Percentiles rank a stretch among this genome's conserved stretches.
phyloP scores from a whole-genome alignment of 768 basidiomycete genomes.

The Termitomyces bulborhizus region DNA sequence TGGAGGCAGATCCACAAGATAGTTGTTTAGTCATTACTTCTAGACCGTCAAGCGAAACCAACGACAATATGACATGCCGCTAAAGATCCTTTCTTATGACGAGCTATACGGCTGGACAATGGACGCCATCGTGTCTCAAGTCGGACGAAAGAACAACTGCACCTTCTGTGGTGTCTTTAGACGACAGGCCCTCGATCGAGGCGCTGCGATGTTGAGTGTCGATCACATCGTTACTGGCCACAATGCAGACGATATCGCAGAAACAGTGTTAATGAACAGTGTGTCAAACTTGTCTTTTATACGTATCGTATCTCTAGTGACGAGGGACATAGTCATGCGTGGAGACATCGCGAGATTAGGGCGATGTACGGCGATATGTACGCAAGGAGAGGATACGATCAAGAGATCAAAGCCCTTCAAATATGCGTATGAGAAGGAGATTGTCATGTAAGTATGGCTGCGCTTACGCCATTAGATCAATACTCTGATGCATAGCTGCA shows the following conservation, averaged over 20 bases:
- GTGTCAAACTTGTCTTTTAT: constrained; percentile 23
- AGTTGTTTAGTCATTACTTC: background rate
- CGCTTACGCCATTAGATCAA: background rate
- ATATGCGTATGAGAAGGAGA: constrained; percentile 99
- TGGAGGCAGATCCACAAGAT: background rate
- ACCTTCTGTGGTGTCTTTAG: constrained; percentile 99
- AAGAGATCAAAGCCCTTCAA: constrained; percentile 99
- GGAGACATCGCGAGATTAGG: constrained; percentile 94
- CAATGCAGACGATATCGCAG: constrained; percentile 98
- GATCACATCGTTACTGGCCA: constrained; percentile 99
- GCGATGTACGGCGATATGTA: constrained; percentile 91
- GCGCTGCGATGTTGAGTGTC: constrained; percentile 81
- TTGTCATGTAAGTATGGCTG: constrained; percentile 73
- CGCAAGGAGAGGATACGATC: constrained; percentile 94
- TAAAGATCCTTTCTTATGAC: constrained; percentile 94
- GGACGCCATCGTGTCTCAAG: constrained; percentile 92
- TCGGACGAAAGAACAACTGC: constrained; percentile 97
- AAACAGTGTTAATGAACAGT: constrained; percentile 99
- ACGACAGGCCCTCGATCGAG: constrained; percentile 92
- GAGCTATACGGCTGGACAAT: constrained; percentile 99
- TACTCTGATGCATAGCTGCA: constrained; percentile 21
- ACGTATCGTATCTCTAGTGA: background rate
- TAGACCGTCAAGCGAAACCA: constrained; percentile 98
- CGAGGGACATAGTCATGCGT: constrained; percentile 73
- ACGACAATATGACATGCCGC: constrained; percentile 88